Evolutionary conservation across 306 rosid species (phyloP).

Genomic region (Urtica urens): DNA sequence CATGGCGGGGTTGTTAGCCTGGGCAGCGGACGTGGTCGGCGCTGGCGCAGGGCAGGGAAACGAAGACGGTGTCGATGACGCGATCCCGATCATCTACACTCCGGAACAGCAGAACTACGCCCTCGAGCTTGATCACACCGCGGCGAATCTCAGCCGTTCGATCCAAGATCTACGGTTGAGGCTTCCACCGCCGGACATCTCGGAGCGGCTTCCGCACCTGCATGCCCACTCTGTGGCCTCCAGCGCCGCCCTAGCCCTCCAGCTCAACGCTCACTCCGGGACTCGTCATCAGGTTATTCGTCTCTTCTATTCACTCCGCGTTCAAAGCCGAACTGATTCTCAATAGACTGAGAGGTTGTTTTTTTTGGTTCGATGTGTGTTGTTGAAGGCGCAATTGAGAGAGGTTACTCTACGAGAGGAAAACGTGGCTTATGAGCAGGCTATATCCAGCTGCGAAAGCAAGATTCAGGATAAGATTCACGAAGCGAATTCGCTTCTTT

Average conservation of each 20-base stretch:
- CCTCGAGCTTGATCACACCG: conserved; percentile 43
- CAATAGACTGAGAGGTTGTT: background rate
- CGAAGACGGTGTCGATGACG: conserved; percentile 24
- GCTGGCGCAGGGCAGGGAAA: conserved; percentile 40
- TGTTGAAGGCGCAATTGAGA: conserved; percentile 65
- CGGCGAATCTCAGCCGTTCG: conserved; percentile 49
- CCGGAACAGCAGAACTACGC: conserved; percentile 56
- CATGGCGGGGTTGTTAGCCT: conserved; percentile 91
- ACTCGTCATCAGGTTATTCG: conserved; percentile 57
- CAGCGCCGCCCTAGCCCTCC: conserved; percentile 59
- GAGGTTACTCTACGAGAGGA: conserved; percentile 70
- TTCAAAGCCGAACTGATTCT: background rate
- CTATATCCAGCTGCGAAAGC: conserved; percentile 46
- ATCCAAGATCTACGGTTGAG: conserved; percentile 80
- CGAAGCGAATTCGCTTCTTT: conserved; percentile 40
- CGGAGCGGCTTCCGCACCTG: conserved; percentile 89
- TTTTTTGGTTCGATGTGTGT: background rate
- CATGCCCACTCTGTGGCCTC: conserved; percentile 93
- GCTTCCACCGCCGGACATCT: conserved; percentile 77
- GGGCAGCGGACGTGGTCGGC: conserved; percentile 95
- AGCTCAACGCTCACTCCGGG: conserved; percentile 41
- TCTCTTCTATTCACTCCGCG: background rate
- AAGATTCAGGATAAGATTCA: conserved; percentile 59
- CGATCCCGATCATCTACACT: conserved; percentile 49
- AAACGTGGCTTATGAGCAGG: conserved; percentile 52